Evolutionary conservation across 441 rosid genomes (phyloP), one percentile per base, ranked within the genome.

Genomic region (Syzygium syzygioides): DNA sequence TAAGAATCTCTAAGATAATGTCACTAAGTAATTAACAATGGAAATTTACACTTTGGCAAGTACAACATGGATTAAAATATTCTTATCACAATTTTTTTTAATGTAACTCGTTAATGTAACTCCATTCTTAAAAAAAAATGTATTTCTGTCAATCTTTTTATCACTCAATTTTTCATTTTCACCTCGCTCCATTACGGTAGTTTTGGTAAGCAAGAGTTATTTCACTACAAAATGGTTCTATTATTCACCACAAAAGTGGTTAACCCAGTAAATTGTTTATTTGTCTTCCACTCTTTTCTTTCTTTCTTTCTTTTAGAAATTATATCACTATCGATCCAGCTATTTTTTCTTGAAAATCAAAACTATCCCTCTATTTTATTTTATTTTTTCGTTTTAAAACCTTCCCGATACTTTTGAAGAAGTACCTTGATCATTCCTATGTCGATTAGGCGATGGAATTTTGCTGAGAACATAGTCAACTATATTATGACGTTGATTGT

Each of bases 361-460:
- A 30, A 30, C 0, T 15, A 3, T 4, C 3, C 12, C 76, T 64
- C 11, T 30, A 0, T 3, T n/a, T 30, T 64, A 3, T 5, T 64
- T 3, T 5, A 0, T 59, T 59, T 26, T 28, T 5, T 2, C 3
- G 14, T 57, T 60, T 26, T 5, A 60, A 62, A n/a, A 15, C 11
- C 71, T 64, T 64, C 5, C 71, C 20, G 15, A 4, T 64, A 30
- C 71, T 64, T 64, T 64, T 15, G 7, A 15, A 1, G 71, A n/a
- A 0, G 71, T 0, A 20, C 71, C 71, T 64, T 15, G 20, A 62
- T 30, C 19, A 18, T 62, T 19, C 68, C 32, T 3, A 28, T 2
- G 32, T 60, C 32, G 14, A 28, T 60, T 19, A 10, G 34, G 10
- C 7, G 34, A 64, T 64, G 37, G 0, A 64, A 64, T 30, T 30